Evolutionary conservation across 176 grass and related monocot species (phyloP).

Genomic region (Aegilops bicornis): DNA sequence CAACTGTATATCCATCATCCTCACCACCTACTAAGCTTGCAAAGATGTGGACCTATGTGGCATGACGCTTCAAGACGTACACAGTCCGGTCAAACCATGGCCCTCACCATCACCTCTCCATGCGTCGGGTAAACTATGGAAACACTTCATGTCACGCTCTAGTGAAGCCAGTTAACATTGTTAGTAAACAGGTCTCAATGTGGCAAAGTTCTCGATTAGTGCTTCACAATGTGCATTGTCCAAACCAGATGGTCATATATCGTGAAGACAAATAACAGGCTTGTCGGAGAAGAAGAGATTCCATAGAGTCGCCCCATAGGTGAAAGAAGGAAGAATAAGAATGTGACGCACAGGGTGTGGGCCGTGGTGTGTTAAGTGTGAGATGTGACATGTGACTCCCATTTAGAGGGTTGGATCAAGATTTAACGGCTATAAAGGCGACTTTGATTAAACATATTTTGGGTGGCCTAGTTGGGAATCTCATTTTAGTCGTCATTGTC

Average conservation of each 20-base stretch:
- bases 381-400: not conserved
- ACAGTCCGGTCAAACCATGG: too few species aligned
- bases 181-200: too few species aligned
- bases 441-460: not conserved
- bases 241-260: not conserved
- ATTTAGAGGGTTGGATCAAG: not conserved
- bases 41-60: too few species aligned
- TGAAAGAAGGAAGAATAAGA: not conserved
- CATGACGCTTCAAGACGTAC: too few species aligned
- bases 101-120: too few species aligned
- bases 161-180: too few species aligned
- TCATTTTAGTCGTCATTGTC: not conserved
- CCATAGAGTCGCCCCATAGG: not conserved
- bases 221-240: not conserved
- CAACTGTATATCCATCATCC: too few species aligned
- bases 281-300: not conserved
- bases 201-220: too few species aligned
- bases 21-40: too few species aligned
- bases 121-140: too few species aligned
- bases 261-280: not conserved
- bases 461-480: not conserved
- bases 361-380: not conserved
- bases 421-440: not conserved
- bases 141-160: too few species aligned
- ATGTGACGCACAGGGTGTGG: not conserved